A percentile compares a stretch with the other conserved stretches of the same genome.
Evolutionary conservation across 2,329 filamentous ascomycete species (phyloP).

Genomic region (Neonectria faginata): DNA sequence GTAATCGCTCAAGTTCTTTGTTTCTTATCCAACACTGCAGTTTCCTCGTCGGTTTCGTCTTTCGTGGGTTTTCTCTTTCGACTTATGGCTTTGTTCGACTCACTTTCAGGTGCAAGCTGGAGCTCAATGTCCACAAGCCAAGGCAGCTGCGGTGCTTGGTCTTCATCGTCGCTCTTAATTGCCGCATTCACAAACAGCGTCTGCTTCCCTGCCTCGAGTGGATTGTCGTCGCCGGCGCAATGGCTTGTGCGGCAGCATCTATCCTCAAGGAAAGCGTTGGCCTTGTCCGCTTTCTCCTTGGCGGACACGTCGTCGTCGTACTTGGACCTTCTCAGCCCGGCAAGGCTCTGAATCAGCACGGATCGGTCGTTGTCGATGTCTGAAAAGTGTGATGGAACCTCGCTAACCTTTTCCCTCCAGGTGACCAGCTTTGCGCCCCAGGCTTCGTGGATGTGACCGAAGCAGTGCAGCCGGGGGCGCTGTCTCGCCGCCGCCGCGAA

Average conservation of each 20-base stretch:
- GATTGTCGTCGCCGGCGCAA: background rate
- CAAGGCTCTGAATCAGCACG: constrained; percentile 50
- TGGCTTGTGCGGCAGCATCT: constrained; percentile 20
- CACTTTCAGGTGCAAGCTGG: background rate
- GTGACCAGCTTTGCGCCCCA: constrained; percentile 57
- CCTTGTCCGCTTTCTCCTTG: constrained; percentile 5
- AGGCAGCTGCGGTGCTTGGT: constrained; percentile 22
- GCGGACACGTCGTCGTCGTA: background rate
- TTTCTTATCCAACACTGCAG: background rate
- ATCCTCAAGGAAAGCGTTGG: background rate
- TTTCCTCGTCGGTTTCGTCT: background rate
- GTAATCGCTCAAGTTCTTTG: background rate
- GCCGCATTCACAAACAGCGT: constrained; percentile 42
- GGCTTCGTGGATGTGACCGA: constrained; percentile 49
- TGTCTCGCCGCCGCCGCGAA: constrained; percentile 44
- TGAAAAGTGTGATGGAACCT: constrained; percentile 56
- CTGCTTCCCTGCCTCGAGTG: constrained; percentile 7
- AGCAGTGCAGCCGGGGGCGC: constrained; percentile 51
- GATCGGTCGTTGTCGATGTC: constrained; percentile 61
- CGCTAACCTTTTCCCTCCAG: constrained; percentile 53
- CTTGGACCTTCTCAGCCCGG: background rate
- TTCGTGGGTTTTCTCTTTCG: background rate
- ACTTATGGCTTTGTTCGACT: background rate
- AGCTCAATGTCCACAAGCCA: constrained; percentile 37
- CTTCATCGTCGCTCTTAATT: constrained; percentile 9